phyloP scores from a whole-genome alignment of 2,329 filamentous ascomycete species.

The Penicillium sp. region DNA sequence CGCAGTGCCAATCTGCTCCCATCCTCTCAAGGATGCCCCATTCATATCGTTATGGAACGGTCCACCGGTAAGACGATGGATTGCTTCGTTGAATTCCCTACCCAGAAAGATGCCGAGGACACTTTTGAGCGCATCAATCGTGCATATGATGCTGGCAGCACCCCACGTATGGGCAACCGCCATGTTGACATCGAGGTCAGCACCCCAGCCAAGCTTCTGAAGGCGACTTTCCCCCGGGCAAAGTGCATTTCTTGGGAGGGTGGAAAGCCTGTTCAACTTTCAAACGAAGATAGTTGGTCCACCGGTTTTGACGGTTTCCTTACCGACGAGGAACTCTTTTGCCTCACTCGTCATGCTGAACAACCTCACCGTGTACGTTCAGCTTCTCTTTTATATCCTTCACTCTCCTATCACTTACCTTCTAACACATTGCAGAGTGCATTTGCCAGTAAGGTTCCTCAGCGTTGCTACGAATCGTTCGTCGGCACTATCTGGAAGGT shows the following conservation, averaged over 20 bases:
- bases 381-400: neutral
- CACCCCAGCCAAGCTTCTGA: conserved; percentile 50
- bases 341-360: conserved; percentile 48
- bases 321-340: conserved; percentile 50
- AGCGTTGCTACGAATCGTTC: conserved; percentile 54
- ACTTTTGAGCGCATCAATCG: conserved; percentile 39
- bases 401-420: neutral
- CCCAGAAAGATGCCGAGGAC: conserved; percentile 37
- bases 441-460: conserved; percentile 49
- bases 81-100: conserved; percentile 50
- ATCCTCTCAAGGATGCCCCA: conserved; percentile 41
- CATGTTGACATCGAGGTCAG: conserved; percentile 48
- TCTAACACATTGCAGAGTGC: conserved; percentile 41
- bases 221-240: conserved; percentile 51
- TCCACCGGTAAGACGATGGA: conserved; percentile 58
- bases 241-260: conserved; percentile 50
- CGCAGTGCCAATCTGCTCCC: conserved; percentile 42
- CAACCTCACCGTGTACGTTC: conserved; percentile 49
- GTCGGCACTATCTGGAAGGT: conserved; percentile 54
- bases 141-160: conserved; percentile 34
- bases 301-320: conserved; percentile 53
- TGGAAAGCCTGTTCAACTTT: conserved; percentile 34
- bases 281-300: conserved; percentile 45
- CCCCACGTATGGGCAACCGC: conserved; percentile 49
- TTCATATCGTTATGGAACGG: conserved; percentile 60